Evolutionary conservation across 345 rosid genomes (phyloP).

Genomic region (Tarenaya hassleriana): DNA sequence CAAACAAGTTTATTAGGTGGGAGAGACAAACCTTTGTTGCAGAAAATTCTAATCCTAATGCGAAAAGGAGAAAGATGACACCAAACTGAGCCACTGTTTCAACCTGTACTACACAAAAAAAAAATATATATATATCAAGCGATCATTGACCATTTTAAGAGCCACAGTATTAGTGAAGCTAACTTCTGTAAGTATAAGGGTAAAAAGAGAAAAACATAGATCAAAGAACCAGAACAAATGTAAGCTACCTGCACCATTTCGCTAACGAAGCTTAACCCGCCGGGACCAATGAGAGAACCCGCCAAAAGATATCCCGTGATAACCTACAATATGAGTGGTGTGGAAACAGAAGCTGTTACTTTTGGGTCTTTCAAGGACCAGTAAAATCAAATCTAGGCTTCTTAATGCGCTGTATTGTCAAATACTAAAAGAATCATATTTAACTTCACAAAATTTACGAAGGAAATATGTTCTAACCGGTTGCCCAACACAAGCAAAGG

Average conservation of each 20-base stretch:
- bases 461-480: slow-evolving; percentile 52
- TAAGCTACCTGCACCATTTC: slow-evolving; percentile 95
- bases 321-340: slow-evolving; percentile 44
- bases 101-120: slow-evolving; percentile 40
- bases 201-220: slow-evolving; percentile 9
- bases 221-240: slow-evolving; percentile 17
- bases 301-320: slow-evolving; percentile 92
- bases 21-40: slow-evolving; percentile 52
- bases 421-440: slow-evolving; percentile 3
- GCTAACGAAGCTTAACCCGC: slow-evolving; percentile 89
- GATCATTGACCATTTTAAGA: slow-evolving; percentile 15
- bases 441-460: slow-evolving; percentile 18
- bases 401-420: background rate
- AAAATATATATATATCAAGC: slow-evolving; percentile 23
- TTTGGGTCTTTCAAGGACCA: slow-evolving; percentile 6
- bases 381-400: background rate
- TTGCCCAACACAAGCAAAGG: slow-evolving; percentile 99
- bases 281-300: slow-evolving; percentile 89
- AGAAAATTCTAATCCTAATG: slow-evolving; percentile 86
- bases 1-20: slow-evolving; percentile 9
- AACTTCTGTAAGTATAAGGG: slow-evolving; percentile 16
- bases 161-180: background rate
- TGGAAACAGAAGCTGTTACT: background rate
- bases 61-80: slow-evolving; percentile 93
- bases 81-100: slow-evolving; percentile 99